Conservation (phyloP, 306 rosid species). For the Arachis hypogaea region DNA sequence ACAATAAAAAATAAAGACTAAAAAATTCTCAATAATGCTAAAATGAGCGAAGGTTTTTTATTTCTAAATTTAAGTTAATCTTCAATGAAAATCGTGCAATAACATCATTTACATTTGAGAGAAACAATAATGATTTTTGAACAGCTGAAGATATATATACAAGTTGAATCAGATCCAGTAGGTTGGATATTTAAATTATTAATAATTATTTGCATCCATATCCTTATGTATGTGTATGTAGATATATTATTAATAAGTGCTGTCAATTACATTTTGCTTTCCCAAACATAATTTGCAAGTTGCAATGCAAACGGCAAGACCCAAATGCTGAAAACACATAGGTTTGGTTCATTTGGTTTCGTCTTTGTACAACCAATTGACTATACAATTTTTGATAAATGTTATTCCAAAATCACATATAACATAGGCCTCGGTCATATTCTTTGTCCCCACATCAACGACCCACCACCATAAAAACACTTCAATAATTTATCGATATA, state of each 20-base stretch:
- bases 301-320: not conserved
- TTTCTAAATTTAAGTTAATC: not conserved
- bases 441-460: conserved; percentile 36
- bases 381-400: conserved; percentile 11
- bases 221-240: too few species aligned
- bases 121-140: not conserved
- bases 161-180: not conserved
- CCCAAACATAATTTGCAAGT: conserved; percentile 16
- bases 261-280: conserved; percentile 1
- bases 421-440: not conserved
- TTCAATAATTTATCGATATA: conserved; percentile 34
- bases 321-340: not conserved
- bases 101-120: too few species aligned
- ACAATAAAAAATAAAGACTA: too few species aligned
- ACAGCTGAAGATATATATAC: not conserved
- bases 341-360: conserved; percentile 9
- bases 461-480: conserved; percentile 26
- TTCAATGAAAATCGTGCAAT: too few species aligned
- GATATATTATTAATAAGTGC: not conserved
- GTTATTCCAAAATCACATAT: not conserved
- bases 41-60: not conserved
- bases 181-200: not conserved
- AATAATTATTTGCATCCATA: too few species aligned
- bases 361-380: conserved; percentile 18
- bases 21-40: not conserved